Percentiles rank a stretch among this genome's conserved stretches.
Evolutionary conservation across 2,329 filamentous ascomycete genomes (phyloP).

Genomic region (Aspergillus costaricaensis): DNA sequence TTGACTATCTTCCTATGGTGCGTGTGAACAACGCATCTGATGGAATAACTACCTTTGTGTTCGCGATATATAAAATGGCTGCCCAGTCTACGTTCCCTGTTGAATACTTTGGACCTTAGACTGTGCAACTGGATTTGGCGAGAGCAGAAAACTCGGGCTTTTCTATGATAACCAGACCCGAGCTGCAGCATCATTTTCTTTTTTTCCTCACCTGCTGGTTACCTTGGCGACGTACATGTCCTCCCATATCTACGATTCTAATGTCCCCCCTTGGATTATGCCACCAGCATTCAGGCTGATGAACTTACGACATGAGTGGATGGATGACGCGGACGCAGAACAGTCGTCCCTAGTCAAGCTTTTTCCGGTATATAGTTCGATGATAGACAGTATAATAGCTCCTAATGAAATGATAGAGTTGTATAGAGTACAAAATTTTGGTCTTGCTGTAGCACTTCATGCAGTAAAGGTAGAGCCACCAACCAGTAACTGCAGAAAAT

Average conservation of each 20-base stretch:
- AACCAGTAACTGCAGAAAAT: too few relatives aligned
- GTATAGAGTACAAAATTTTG: too few relatives aligned
- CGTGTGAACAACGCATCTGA: too few relatives aligned
- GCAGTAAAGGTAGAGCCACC: too few relatives aligned
- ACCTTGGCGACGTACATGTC: conserved; percentile 6
- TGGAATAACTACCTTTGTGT: background rate
- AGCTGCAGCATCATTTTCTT: background rate
- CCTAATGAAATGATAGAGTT: conserved; percentile 1
- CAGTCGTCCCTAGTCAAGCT: conserved; percentile 7
- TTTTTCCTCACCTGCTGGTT: background rate
- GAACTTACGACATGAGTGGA: conserved; percentile 22
- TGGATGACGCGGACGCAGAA: conserved; percentile 13
- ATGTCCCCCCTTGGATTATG: conserved; percentile 18
- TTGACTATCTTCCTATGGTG: conserved; percentile 9
- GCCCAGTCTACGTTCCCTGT: background rate
- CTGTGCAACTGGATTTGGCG: background rate
- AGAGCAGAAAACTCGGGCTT: background rate
- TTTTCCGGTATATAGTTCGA: conserved; percentile 19
- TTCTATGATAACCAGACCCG: background rate
- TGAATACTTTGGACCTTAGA: background rate
- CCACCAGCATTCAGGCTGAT: conserved; percentile 14
- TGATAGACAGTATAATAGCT: conserved; percentile 19
- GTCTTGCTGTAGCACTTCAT: too few relatives aligned
- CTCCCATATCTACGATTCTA: conserved; percentile 15
- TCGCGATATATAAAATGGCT: background rate